Conservation (phyloP, 129 eudicot genomes). For the Deinandra increscens region DNA sequence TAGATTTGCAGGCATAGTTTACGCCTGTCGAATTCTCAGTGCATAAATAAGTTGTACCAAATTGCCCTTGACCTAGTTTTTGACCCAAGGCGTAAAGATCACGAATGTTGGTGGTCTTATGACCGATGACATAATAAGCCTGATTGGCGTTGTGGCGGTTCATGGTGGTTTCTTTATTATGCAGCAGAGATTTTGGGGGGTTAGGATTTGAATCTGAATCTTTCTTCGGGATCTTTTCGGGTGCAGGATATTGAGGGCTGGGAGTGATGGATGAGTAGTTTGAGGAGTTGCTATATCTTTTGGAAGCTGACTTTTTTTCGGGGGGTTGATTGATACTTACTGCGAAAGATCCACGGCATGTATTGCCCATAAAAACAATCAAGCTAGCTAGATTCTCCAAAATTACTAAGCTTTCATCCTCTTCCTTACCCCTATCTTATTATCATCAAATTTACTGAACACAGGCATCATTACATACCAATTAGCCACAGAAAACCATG, state of each 20-base stretch:
- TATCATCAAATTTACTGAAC: constrained; percentile 29
- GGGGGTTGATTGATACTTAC: constrained; percentile 65
- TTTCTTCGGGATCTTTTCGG: constrained; percentile 42
- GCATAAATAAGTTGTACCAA: constrained; percentile 76
- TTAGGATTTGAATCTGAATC: constrained; percentile 9
- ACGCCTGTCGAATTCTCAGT: constrained; percentile 58
- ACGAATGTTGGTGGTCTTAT: constrained; percentile 71
- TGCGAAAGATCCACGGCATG: constrained; percentile 86
- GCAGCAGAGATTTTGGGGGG: neutral
- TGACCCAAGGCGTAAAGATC: constrained; percentile 77
- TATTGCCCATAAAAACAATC: constrained; percentile 95
- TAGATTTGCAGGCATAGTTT: constrained; percentile 84
- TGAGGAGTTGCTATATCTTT: constrained; percentile 36
- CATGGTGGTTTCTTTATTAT: constrained; percentile 56
- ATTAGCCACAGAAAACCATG: constrained; percentile 1
- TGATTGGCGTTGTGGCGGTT: constrained; percentile 51
- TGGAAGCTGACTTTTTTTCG: constrained; percentile 50
- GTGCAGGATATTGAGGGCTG: constrained; percentile 35
- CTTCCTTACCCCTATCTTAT: constrained; percentile 29
- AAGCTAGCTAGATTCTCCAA: constrained; percentile 28
- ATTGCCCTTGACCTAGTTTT: constrained; percentile 86
- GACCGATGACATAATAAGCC: constrained; percentile 70
- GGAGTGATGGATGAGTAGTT: constrained; percentile 37
- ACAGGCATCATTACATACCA: constrained; percentile 12
- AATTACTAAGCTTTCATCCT: constrained; percentile 6